Conservation (phyloP, 768 basidiomycete species). For the Agaricus sinodeliciosus region DNA sequence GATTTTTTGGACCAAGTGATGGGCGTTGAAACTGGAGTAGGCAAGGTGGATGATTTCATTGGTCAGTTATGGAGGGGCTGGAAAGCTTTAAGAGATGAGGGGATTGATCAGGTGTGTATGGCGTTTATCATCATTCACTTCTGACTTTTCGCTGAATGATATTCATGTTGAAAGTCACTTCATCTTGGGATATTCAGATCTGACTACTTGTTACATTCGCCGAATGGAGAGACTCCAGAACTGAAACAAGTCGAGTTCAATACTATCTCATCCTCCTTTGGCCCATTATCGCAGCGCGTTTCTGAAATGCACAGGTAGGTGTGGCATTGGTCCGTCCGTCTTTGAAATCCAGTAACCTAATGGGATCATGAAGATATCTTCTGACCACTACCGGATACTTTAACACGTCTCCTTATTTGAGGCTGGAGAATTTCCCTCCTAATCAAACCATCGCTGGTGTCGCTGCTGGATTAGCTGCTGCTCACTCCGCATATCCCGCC, state of each 20-base stretch:
- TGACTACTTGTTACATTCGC: conserved; percentile 83
- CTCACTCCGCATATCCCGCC: conserved; percentile 67
- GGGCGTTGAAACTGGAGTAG: conserved; percentile 72
- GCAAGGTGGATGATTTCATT: conserved; percentile 81
- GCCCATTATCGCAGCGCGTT: conserved; percentile 60
- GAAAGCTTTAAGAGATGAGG: conserved; percentile 66
- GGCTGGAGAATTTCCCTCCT: conserved; percentile 52
- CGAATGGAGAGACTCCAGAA: conserved; percentile 25
- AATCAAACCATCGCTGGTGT: conserved; percentile 71
- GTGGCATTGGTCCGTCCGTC: not conserved
- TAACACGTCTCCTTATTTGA: conserved; percentile 45
- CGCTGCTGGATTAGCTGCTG: conserved; percentile 70
- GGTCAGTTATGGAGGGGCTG: conserved; percentile 83
- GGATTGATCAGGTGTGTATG: conserved; percentile 35
- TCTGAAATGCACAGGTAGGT: conserved; percentile 72
- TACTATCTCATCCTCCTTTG: conserved; percentile 91
- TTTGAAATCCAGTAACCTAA: not conserved
- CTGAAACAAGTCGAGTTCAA: conserved; percentile 99
- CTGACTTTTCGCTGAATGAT: not conserved
- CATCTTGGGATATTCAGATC: conserved; percentile 92
- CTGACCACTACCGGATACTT: conserved; percentile 61
- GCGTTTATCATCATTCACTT: not conserved
- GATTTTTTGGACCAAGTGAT: conserved; percentile 79
- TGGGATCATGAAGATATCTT: conserved; percentile 49
- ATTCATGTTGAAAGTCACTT: conserved; percentile 43